phyloP scores from a whole-genome alignment of 208 protist genomes.

The Novymonas esmeraldas region DNA sequence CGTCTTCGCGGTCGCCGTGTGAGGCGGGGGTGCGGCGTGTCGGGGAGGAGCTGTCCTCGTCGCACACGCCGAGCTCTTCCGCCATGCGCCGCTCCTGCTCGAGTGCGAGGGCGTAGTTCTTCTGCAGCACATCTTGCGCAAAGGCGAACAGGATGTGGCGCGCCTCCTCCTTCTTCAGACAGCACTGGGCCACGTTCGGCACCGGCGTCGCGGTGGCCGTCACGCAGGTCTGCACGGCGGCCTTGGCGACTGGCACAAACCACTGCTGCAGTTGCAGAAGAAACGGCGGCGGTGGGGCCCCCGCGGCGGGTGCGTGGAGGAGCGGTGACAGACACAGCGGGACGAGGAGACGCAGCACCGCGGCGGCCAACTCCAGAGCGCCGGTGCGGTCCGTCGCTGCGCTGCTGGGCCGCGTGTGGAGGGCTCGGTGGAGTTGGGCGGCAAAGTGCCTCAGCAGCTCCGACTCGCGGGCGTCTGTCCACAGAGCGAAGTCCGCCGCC shows the following conservation, averaged over 20 bases:
- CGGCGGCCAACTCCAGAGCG: slow-evolving; percentile 28
- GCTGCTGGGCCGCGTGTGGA: slow-evolving; percentile 17
- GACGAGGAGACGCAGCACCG: slow-evolving; percentile 55
- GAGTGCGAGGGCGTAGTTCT: slow-evolving; percentile 74
- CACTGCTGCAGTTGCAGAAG: slow-evolving; percentile 40
- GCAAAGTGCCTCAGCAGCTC: slow-evolving; percentile 32
- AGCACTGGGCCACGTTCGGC: not conserved
- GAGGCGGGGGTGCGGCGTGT: not conserved
- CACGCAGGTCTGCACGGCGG: slow-evolving; percentile 30
- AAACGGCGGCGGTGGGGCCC: slow-evolving; percentile 4
- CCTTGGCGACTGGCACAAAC: slow-evolving; percentile 42
- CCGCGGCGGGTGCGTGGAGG: slow-evolving; percentile 11
- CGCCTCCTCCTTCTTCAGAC: slow-evolving; percentile 17
- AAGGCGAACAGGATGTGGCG: slow-evolving; percentile 67
- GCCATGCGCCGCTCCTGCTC: slow-evolving; percentile 58
- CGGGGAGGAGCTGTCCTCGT: not conserved
- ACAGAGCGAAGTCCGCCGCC: slow-evolving; percentile 50
- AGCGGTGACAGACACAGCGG: slow-evolving; percentile 68
- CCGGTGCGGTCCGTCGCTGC: not conserved
- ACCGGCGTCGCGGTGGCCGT: not conserved
- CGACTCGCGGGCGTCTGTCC: slow-evolving; percentile 42
- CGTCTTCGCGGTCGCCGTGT: slow-evolving; percentile 26
- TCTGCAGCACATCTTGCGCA: slow-evolving; percentile 87
- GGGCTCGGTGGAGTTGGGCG: slow-evolving; percentile 15
- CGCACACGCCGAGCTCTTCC: slow-evolving; percentile 28